phyloP scores from a whole-genome alignment of 176 grass and related monocot species.

The Leersia perrieri region DNA sequence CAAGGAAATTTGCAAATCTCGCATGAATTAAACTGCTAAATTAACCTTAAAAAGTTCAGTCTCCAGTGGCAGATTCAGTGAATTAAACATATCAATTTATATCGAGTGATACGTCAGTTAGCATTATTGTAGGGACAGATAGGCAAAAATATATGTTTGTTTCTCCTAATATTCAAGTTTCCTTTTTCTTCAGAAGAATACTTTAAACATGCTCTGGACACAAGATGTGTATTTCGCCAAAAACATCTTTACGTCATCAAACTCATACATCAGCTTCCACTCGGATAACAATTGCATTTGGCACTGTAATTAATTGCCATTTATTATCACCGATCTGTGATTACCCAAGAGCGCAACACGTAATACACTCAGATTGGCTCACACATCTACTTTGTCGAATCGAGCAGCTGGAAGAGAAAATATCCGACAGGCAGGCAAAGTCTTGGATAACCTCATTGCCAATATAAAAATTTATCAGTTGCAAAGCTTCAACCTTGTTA shows the following conservation, averaged over 20 bases:
- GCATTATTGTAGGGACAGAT: background rate
- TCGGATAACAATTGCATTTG: background rate
- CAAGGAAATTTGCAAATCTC: background rate
- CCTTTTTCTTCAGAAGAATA: too few relatives aligned
- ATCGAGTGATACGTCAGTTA: background rate
- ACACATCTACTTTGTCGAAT: background rate
- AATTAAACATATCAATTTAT: background rate
- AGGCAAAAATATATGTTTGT: background rate
- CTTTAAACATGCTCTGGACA: too few relatives aligned
- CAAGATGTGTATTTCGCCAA: too few relatives aligned
- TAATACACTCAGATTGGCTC: background rate
- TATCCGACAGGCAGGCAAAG: background rate
- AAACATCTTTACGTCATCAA: background rate
- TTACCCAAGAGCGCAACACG: conserved; percentile 3
- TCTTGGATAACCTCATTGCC: conserved; percentile 9
- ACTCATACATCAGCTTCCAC: background rate
- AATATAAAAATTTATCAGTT: conserved; percentile 17
- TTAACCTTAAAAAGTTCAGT: background rate
- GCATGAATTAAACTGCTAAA: background rate
- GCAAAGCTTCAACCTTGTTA: conserved; percentile 17
- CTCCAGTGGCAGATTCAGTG: background rate
- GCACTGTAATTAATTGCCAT: background rate
- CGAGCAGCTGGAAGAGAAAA: background rate
- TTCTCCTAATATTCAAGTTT: background rate
- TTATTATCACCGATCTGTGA: background rate